Evolutionary conservation across 495 filamentous ascomycete genomes (phyloP).

Genomic region (Trypethelium eluteriae): DNA sequence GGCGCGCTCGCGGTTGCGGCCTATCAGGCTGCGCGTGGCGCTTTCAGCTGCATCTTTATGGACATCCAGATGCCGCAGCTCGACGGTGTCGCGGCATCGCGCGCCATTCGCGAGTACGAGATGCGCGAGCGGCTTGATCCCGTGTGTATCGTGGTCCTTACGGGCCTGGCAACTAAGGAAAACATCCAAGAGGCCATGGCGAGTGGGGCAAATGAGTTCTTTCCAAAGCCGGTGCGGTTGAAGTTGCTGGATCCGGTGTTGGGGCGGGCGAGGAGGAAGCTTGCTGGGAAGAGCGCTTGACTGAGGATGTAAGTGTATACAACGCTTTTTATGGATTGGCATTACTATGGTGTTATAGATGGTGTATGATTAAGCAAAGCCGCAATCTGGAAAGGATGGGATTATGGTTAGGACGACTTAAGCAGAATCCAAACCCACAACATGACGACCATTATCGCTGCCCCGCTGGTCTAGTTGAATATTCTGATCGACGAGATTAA

Average conservation of each 20-base stretch:
- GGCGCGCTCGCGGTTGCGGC: background rate
- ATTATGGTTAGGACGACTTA: too few relatives aligned
- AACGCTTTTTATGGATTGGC: too few relatives aligned
- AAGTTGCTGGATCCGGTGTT: slow-evolving; percentile 24
- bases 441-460: too few relatives aligned
- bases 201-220: slow-evolving; percentile 22
- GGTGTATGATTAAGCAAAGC: too few relatives aligned
- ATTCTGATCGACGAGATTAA: too few relatives aligned
- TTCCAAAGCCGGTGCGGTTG: slow-evolving; percentile 25
- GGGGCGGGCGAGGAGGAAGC: too few relatives aligned
- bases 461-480: too few relatives aligned
- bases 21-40: background rate
- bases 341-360: too few relatives aligned
- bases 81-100: slow-evolving; percentile 23
- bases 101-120: slow-evolving; percentile 17
- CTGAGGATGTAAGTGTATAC: too few relatives aligned
- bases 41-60: slow-evolving; percentile 19
- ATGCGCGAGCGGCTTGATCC: slow-evolving; percentile 13
- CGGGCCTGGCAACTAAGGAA: slow-evolving; percentile 21
- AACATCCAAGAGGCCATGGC: slow-evolving; percentile 22
- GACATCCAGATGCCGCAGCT: slow-evolving; percentile 26
- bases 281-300: too few relatives aligned
- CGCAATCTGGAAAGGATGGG: too few relatives aligned
- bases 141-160: slow-evolving; percentile 21
- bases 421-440: too few relatives aligned